Evolutionary conservation across 2,329 filamentous ascomycete species (phyloP).

Genomic region (Paracamarosporium sp.): DNA sequence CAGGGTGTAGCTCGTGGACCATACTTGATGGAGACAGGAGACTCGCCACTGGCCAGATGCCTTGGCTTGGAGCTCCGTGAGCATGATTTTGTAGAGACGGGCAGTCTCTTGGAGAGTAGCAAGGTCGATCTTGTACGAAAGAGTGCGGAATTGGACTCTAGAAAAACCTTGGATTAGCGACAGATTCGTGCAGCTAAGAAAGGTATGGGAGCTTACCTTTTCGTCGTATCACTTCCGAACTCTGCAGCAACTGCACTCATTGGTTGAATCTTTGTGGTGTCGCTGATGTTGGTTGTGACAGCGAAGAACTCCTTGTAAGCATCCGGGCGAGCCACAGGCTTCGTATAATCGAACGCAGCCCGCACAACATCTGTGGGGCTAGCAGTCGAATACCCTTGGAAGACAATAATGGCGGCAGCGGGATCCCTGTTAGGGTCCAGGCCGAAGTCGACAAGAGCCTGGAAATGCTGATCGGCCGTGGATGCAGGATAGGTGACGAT

Average conservation of each 20-base stretch:
- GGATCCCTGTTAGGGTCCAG: constrained; percentile 11
- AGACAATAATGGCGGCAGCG: constrained; percentile 17
- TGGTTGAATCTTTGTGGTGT: constrained; percentile 24
- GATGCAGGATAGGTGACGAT: constrained; percentile 16
- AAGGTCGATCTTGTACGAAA: constrained; percentile 32
- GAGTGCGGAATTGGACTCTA: constrained; percentile 22
- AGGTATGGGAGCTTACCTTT: constrained; percentile 7
- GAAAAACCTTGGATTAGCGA: neutral
- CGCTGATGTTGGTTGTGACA: constrained; percentile 18
- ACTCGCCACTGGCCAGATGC: constrained; percentile 27
- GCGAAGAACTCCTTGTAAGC: constrained; percentile 26
- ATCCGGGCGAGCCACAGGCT: constrained; percentile 15
- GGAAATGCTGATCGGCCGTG: constrained; percentile 15
- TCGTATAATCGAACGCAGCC: constrained; percentile 22
- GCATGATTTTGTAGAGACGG: constrained; percentile 35
- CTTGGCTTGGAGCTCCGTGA: constrained; percentile 31
- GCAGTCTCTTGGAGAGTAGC: constrained; percentile 19
- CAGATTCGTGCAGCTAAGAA: neutral
- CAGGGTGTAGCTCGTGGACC: constrained; percentile 13
- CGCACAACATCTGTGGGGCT: constrained; percentile 16
- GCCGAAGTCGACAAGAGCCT: constrained; percentile 16
- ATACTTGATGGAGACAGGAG: constrained; percentile 17
- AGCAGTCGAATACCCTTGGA: constrained; percentile 19
- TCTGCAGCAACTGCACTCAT: constrained; percentile 20
- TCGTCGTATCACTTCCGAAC: constrained; percentile 16